Base-by-base conservation (phyloP, 768 basidiomycete species). In the Astraeus odoratus region DNA sequence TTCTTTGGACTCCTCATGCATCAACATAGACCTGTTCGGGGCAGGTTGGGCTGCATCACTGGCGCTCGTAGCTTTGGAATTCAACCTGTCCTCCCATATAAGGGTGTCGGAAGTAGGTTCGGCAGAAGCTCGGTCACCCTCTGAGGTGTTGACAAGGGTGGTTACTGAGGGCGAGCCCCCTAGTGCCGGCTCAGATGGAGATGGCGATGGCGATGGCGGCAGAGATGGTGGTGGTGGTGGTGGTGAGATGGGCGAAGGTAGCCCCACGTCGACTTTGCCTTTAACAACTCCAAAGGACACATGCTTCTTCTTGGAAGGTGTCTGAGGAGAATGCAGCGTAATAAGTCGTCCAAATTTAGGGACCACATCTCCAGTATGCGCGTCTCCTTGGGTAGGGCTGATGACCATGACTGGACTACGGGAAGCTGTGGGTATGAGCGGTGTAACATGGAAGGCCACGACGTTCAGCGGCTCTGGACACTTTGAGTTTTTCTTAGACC, bases 371-470 rank as follows among this genome's bases (percentile, higher is more conserved):
- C 42, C 45, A 2, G 18, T 4, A 27, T 37, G 8, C 23, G 18
- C 12, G 3, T 19, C 10, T 3, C 25, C 24, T 3, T 36, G 23
- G 12, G 16, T 15, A 8, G 31, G 19, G n/a, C 43, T 51, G 34
- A 60, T 53, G 39, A 60, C 27, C 16, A 55, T 34, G 33, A 49
- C 34, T 5, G 57, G 39, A 15, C 37, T 20, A 1, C 29, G 43
- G 3, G 43, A 20, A 43, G 13, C 42, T 26, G 34, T 29, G 1
- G 37, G 18, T 10, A 0, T 33, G 40, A 25, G 27, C 19, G 49
- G 23, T 25, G 25, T 20, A 16, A 18, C 8, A 9, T 33, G 29
- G 38, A n/a, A 16, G 18, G 40, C 37, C 13, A n/a, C 13, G 8
- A 24, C 12, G n/a, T 7, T 39, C 18, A 25, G 24, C 23, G 37